phyloP scores from a whole-genome alignment of 2,329 filamentous ascomycete genomes.

The Fusarium sp. region DNA sequence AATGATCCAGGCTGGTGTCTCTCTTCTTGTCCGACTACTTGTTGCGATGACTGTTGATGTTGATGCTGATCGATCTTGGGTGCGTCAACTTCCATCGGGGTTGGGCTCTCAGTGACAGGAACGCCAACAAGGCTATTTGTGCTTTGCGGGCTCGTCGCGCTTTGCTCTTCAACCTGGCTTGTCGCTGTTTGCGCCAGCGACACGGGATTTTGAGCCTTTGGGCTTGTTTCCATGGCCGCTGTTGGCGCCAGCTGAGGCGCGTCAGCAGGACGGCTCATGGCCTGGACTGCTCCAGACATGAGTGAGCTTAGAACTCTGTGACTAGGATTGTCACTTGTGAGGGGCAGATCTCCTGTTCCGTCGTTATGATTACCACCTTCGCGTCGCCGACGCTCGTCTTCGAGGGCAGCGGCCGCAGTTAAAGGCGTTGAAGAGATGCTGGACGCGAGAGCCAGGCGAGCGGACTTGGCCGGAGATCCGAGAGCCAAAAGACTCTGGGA shows the following conservation, averaged over 20 bases:
- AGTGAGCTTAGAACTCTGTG: slow-evolving; percentile 65
- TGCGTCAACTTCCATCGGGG: slow-evolving; percentile 65
- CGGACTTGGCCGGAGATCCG: slow-evolving; percentile 65
- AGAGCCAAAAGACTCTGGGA: slow-evolving; percentile 51
- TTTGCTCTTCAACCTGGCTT: slow-evolving; percentile 52
- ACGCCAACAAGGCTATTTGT: slow-evolving; percentile 56
- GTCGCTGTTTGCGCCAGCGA: slow-evolving; percentile 50
- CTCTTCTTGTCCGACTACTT: slow-evolving; percentile 62
- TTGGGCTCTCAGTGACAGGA: slow-evolving; percentile 62
- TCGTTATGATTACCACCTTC: slow-evolving; percentile 55
- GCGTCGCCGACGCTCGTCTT: slow-evolving; percentile 63
- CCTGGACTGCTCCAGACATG: slow-evolving; percentile 62
- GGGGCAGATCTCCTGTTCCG: slow-evolving; percentile 54
- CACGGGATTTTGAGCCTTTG: slow-evolving; percentile 51
- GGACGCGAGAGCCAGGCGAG: slow-evolving; percentile 59
- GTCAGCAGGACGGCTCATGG: slow-evolving; percentile 67
- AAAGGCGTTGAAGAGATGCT: slow-evolving; percentile 59
- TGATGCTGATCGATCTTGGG: slow-evolving; percentile 30
- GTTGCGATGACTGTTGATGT: slow-evolving; percentile 51
- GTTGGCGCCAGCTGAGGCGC: slow-evolving; percentile 58
- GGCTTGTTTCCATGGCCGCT: slow-evolving; percentile 56
- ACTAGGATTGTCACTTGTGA: slow-evolving; percentile 64
- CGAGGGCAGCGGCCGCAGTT: slow-evolving; percentile 65
- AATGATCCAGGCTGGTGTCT: slow-evolving; percentile 62
- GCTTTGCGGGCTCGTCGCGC: slow-evolving; percentile 59